Evolutionary conservation across 352 stramenopile genomes (phyloP).

Genomic region (Pythium phragmitis): DNA sequence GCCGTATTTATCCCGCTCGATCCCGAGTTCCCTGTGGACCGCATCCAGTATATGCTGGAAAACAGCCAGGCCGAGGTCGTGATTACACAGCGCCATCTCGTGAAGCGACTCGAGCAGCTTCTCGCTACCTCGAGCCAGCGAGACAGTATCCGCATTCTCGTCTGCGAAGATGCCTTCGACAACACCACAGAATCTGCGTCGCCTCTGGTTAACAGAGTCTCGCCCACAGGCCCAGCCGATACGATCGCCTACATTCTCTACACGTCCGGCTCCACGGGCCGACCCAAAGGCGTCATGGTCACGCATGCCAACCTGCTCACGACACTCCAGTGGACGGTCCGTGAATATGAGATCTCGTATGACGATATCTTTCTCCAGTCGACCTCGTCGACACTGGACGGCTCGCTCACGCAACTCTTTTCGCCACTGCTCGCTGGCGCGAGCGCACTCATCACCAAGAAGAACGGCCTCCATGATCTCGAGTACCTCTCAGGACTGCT

Average conservation of each 20-base stretch:
- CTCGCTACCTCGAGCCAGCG: neutral
- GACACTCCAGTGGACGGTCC: slow-evolving; percentile 52
- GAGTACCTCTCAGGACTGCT: slow-evolving; percentile 32
- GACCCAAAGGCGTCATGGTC: slow-evolving; percentile 72
- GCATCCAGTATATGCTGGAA: slow-evolving; percentile 47
- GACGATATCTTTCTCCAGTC: slow-evolving; percentile 66
- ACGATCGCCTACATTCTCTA: slow-evolving; percentile 65
- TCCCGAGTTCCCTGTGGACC: slow-evolving; percentile 42
- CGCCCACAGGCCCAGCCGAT: slow-evolving; percentile 3
- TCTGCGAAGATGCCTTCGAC: slow-evolving; percentile 35
- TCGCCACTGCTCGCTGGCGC: slow-evolving; percentile 43
- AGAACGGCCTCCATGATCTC: slow-evolving; percentile 50
- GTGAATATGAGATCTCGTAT: slow-evolving; percentile 48
- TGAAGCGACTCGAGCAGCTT: slow-evolving; percentile 23
- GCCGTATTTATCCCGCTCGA: slow-evolving; percentile 51
- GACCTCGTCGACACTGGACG: slow-evolving; percentile 55
- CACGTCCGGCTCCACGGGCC: slow-evolving; percentile 64
- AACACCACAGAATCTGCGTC: neutral
- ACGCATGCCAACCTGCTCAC: slow-evolving; percentile 59
- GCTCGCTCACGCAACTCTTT: slow-evolving; percentile 60
- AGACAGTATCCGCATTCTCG: slow-evolving; percentile 19
- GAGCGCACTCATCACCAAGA: slow-evolving; percentile 41
- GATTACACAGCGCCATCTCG: slow-evolving; percentile 39
- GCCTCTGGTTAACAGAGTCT: neutral
- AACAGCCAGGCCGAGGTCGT: slow-evolving; percentile 43